Evolutionary conservation across 495 filamentous ascomycete genomes (phyloP).

Genomic region (Tuber aestivum): DNA sequence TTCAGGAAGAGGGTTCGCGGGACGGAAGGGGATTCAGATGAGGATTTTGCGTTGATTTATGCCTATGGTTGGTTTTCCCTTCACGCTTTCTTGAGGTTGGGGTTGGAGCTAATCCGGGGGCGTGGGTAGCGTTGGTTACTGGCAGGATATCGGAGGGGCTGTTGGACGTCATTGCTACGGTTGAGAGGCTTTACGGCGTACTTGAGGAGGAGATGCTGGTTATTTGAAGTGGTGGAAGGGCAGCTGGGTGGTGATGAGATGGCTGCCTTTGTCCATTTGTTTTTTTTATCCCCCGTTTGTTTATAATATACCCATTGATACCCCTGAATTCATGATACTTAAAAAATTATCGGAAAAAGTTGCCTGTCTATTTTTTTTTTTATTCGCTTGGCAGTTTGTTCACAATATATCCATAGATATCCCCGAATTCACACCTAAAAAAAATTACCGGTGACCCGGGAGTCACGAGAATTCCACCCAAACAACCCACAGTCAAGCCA

Average conservation of each 20-base stretch:
- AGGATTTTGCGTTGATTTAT: constrained; percentile 66
- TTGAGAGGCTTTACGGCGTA: constrained; percentile 39
- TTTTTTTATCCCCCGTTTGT: no score
- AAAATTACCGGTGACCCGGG: not conserved
- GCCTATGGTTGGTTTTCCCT: constrained; percentile 57
- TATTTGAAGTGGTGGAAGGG: constrained; percentile 24
- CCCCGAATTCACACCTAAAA: not conserved
- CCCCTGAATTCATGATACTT: not conserved
- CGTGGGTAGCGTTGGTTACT: constrained; percentile 31
- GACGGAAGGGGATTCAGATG: constrained; percentile 52
- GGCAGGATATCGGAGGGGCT: constrained; percentile 36
- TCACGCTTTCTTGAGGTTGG: not conserved
- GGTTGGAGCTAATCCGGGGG: constrained; percentile 4
- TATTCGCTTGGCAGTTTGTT: not conserved
- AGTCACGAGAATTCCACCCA: not conserved
- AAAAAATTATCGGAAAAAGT: no score
- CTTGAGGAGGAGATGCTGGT: constrained; percentile 41
- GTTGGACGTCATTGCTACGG: constrained; percentile 29
- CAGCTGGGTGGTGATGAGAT: not conserved
- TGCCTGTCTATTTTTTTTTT: not conserved
- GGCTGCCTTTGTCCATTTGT: not conserved
- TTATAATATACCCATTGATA: not conserved
- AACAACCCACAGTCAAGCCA: not conserved
- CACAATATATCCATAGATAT: not conserved
- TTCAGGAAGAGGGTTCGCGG: constrained; percentile 62